Percentiles rank a stretch among this genome's conserved stretches.
phyloP scores from a whole-genome alignment of 2,329 filamentous ascomycete species.

The Scedosporium aurantiacum region DNA sequence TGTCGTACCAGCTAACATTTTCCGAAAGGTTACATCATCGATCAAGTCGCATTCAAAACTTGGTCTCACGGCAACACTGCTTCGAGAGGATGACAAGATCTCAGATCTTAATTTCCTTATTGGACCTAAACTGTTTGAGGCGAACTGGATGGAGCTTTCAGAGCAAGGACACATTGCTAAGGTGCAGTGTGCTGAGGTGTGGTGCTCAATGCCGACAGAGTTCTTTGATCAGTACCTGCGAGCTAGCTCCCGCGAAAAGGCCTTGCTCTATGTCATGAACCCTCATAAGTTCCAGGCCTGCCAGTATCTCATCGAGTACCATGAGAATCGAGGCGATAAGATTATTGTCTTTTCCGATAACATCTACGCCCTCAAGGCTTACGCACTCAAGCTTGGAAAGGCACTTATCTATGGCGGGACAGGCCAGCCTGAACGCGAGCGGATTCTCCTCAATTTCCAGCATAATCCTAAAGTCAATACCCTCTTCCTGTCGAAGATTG shows the following conservation, averaged over 20 bases:
- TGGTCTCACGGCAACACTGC: conserved; percentile 82
- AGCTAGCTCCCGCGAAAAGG: conserved; percentile 41
- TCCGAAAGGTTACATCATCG: conserved; percentile 81
- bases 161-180: conserved; percentile 94
- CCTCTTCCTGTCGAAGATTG: conserved; percentile 93
- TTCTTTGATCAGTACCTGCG: conserved; percentile 92
- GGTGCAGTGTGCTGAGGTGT: conserved; percentile 96
- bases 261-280: conserved; percentile 84
- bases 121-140: conserved; percentile 93
- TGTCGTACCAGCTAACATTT: conserved; percentile 93
- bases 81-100: conserved; percentile 97
- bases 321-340: conserved; percentile 89
- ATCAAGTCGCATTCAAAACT: conserved; percentile 95
- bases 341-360: conserved; percentile 98
- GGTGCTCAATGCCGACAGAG: conserved; percentile 98
- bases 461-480: conserved; percentile 85
- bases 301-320: conserved; percentile 96
- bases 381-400: conserved; percentile 74
- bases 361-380: conserved; percentile 79
- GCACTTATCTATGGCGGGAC: conserved; percentile 89
- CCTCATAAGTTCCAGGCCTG: conserved; percentile 94
- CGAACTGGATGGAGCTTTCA: conserved; percentile 98
- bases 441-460: conserved; percentile 88
- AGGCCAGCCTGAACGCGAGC: conserved; percentile 70
- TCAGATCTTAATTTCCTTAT: conserved; percentile 95